Conservation (phyloP, 1,284 basidiomycete genomes). For the Schizophyllum amplum region DNA sequence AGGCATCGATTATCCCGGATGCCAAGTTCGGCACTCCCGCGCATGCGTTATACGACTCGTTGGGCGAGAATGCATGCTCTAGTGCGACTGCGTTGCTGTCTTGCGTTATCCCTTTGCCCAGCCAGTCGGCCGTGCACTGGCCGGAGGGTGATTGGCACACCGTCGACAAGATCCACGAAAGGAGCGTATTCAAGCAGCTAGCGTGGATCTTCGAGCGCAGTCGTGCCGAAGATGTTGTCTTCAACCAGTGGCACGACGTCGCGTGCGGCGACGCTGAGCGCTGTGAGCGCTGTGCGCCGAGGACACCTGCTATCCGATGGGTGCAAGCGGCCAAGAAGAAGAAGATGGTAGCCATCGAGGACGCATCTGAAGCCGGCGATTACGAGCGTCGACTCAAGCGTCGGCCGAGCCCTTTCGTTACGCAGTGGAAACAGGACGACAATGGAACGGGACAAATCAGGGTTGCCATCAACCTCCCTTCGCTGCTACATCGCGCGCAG, state of each 20-base stretch:
- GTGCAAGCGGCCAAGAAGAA: conserved; percentile 34
- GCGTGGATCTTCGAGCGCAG: conserved; percentile 86
- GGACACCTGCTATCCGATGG: conserved; percentile 73
- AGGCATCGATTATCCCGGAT: conserved; percentile 48
- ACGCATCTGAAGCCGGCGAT: conserved; percentile 75
- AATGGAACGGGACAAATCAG: conserved; percentile 61
- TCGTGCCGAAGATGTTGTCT: conserved; percentile 59
- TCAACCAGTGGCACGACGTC: conserved; percentile 53
- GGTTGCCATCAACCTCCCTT: conserved; percentile 83
- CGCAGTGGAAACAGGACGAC: conserved; percentile 74
- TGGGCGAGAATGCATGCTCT: conserved; percentile 50
- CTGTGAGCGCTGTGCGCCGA: conserved; percentile 76
- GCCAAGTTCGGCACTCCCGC: conserved; percentile 63
- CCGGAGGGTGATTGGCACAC: conserved; percentile 65
- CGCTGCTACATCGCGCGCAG: conserved; percentile 82
- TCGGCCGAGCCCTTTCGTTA: conserved; percentile 81
- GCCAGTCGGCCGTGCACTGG: conserved; percentile 74
- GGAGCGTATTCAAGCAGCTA: conserved; percentile 69
- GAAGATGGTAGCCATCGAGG: conserved; percentile 68
- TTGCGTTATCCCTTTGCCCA: conserved; percentile 61
- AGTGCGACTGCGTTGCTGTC: conserved; percentile 75
- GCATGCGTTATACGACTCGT: conserved; percentile 38
- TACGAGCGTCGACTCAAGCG: conserved; percentile 85
- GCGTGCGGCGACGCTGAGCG: conserved; percentile 32
- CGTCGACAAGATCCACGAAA: conserved; percentile 81